Percentiles rank a stretch among this genome's conserved stretches.
phyloP scores from a whole-genome alignment of 2,329 filamentous ascomycete genomes.

The Hyphodiscus sp. region DNA sequence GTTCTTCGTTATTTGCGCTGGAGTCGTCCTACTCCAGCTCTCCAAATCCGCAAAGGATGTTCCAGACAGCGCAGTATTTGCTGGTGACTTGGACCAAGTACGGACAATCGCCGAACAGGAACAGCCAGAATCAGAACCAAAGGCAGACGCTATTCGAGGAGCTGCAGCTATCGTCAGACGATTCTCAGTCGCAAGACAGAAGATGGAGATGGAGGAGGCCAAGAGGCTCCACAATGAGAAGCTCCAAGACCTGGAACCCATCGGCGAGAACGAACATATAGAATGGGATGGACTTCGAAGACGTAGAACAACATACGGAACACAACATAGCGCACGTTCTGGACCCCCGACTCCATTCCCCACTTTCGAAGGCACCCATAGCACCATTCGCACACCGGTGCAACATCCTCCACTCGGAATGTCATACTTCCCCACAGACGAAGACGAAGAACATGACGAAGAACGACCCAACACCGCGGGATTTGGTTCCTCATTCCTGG shows the following conservation, averaged over 20 bases:
- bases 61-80: slow-evolving; percentile 85
- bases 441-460: slow-evolving; percentile 48
- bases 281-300: slow-evolving; percentile 91
- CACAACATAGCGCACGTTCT: slow-evolving; percentile 28
- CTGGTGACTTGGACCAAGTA: slow-evolving; percentile 88
- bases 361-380: slow-evolving; percentile 13
- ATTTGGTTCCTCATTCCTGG: slow-evolving; percentile 50
- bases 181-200: slow-evolving; percentile 67
- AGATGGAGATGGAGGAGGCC: slow-evolving; percentile 74
- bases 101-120: slow-evolving; percentile 92
- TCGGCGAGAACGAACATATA: slow-evolving; percentile 67
- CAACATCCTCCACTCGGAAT: slow-evolving; percentile 77
- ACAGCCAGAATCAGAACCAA: slow-evolving; percentile 92
- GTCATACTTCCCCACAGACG: slow-evolving; percentile 71
- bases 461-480: slow-evolving; percentile 41
- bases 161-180: slow-evolving; percentile 80
- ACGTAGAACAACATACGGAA: slow-evolving; percentile 49
- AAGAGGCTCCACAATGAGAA: slow-evolving; percentile 75
- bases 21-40: slow-evolving; percentile 88
- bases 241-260: slow-evolving; percentile 64
- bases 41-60: slow-evolving; percentile 98
- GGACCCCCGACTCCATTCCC: slow-evolving; percentile 26
- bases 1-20: slow-evolving; percentile 88
- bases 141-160: slow-evolving; percentile 91
- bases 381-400: slow-evolving; percentile 25